Percentiles rank a stretch among this genome's conserved stretches.
Evolutionary conservation across 495 filamentous ascomycete genomes (phyloP).

Genomic region (Neurospora terricola): DNA sequence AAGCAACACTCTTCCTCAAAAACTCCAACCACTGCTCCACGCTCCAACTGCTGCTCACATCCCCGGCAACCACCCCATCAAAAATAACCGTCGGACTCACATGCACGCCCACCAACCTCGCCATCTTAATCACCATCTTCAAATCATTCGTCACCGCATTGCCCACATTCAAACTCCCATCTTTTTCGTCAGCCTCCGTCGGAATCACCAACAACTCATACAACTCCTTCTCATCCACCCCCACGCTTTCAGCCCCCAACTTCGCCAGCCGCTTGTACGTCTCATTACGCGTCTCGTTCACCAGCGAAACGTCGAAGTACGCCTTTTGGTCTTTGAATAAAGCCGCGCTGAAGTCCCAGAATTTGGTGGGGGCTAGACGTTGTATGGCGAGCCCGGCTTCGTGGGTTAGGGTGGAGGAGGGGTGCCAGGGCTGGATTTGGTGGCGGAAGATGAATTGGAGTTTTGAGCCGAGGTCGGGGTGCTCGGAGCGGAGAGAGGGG

Average conservation of each 20-base stretch:
- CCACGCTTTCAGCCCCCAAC: constrained; percentile 50
- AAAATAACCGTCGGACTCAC: constrained; percentile 85
- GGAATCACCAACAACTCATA: constrained; percentile 53
- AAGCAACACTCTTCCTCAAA: constrained; percentile 67
- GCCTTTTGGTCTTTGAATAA: constrained; percentile 61
- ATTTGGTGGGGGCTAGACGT: constrained; percentile 53
- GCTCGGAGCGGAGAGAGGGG: constrained; percentile 43
- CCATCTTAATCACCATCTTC: constrained; percentile 74
- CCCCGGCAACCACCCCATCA: constrained; percentile 70
- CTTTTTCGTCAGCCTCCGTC: constrained; percentile 29
- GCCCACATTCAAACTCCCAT: constrained; percentile 58
- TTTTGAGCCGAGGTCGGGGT: constrained; percentile 43
- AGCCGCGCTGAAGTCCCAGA: constrained; percentile 65
- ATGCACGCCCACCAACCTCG: constrained; percentile 69
- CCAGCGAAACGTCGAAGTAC: constrained; percentile 75
- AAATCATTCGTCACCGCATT: constrained; percentile 77
- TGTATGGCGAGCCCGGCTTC: constrained; percentile 78
- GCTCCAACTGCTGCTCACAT: constrained; percentile 69
- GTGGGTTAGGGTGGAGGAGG: constrained; percentile 75
- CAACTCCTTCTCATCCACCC: constrained; percentile 55
- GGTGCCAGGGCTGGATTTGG: constrained; percentile 95
- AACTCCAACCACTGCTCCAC: constrained; percentile 76
- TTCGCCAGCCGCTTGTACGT: constrained; percentile 72
- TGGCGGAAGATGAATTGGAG: constrained; percentile 75
- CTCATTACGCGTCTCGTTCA: constrained; percentile 70